Evolutionary conservation across 2,329 filamentous ascomycete species (phyloP).

Genomic region (Alternaria sp.): DNA sequence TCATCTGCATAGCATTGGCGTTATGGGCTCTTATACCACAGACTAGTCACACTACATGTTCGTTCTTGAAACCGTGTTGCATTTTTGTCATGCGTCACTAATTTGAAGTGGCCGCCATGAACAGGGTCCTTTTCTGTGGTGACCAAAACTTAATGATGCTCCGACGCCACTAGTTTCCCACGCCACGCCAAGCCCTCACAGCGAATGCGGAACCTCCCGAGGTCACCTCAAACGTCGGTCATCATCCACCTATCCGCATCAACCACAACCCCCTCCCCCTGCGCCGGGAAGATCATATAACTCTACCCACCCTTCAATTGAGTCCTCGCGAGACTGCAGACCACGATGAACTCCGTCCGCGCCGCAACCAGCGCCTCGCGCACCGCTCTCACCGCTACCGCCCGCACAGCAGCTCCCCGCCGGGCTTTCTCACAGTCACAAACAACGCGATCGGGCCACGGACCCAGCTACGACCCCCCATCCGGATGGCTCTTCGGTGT

Average conservation of each 20-base stretch:
- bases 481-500: constrained; percentile 92
- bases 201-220: constrained; percentile 13
- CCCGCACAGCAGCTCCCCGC: constrained; percentile 17
- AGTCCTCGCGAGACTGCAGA: background rate
- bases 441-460: constrained; percentile 58
- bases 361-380: constrained; percentile 34
- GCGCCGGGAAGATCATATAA: constrained; percentile 10
- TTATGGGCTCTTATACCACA: constrained; percentile 11
- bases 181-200: constrained; percentile 23
- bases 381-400: constrained; percentile 30
- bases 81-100: background rate
- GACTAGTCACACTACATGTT: background rate
- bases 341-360: constrained; percentile 40
- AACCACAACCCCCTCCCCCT: constrained; percentile 7
- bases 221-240: constrained; percentile 1
- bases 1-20: constrained; percentile 34
- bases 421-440: constrained; percentile 39
- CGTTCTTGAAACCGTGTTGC: background rate
- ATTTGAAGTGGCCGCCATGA: background rate
- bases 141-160: background rate
- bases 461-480: constrained; percentile 86
- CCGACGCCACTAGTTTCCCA: constrained; percentile 14
- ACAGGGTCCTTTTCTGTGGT: background rate
- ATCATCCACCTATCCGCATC: constrained; percentile 17
- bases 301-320: background rate